A percentile compares a stretch with the other conserved stretches of the same genome.
These are phyloP conservation scores for Eucommia ulmoides DNA, from an alignment of 257 asterid genomes.

Conservation along the genomic window DNA sequence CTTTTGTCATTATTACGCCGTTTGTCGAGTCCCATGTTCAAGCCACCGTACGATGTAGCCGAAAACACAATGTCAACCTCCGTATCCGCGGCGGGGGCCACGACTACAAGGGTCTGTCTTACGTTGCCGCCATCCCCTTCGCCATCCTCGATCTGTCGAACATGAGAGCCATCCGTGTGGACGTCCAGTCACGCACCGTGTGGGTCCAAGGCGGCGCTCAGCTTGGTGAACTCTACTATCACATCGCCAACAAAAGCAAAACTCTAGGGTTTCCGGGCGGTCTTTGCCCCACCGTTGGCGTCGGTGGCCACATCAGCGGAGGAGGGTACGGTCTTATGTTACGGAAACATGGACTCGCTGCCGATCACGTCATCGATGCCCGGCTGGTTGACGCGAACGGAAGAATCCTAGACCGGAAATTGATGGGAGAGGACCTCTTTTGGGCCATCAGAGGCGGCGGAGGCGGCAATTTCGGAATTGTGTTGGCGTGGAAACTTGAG, in stretches of 20 bases:
- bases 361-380: neutral
- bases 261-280: neutral
- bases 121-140: neutral
- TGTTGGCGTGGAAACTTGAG: no score
- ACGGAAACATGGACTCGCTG: neutral
- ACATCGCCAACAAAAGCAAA: no score
- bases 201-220: neutral
- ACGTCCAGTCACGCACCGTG: no score
- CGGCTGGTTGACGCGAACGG: neutral
- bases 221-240: neutral
- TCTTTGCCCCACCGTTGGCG: neutral
- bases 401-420: no score
- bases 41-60: neutral
- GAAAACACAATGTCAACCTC: no score
- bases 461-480: no score
- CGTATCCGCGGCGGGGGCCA: neutral
- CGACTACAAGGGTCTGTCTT: neutral
- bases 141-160: neutral
- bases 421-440: no score
- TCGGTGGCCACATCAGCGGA: neutral
- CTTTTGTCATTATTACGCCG: neutral
- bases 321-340: neutral
- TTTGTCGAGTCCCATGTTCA: neutral
- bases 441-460: no score
- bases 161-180: neutral